Conservation (phyloP, 1,284 basidiomycete species). For the Tilletia walkeri region DNA sequence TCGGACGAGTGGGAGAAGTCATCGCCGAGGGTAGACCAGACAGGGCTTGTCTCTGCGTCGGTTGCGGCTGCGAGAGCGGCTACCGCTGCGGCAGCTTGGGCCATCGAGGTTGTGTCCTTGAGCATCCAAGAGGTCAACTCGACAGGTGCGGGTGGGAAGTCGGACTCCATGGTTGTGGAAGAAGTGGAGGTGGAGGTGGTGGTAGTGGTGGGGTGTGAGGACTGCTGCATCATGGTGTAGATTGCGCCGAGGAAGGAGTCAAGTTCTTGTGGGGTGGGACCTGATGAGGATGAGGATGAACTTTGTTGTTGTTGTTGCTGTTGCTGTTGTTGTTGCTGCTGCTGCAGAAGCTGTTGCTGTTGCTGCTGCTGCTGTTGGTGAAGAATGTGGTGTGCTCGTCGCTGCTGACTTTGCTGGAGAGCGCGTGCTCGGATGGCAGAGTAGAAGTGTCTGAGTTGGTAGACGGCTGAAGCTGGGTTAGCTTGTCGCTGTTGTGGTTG, state of each 20-base stretch:
- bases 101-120: not conserved
- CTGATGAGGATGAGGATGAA: conserved; percentile 12
- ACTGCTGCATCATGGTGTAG: conserved; percentile 15
- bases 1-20: conserved; percentile 12
- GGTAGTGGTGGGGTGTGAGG: not conserved
- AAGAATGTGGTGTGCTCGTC: not conserved
- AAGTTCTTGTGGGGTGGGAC: conserved; percentile 9
- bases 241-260: conserved; percentile 9
- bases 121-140: conserved; percentile 17
- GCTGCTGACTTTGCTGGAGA: not conserved
- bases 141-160: conserved; percentile 17
- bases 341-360: conserved; percentile 3
- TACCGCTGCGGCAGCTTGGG: not conserved
- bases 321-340: not conserved
- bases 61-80: not conserved
- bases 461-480: conserved; percentile 1
- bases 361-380: conserved; percentile 10
- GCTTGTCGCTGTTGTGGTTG: not conserved
- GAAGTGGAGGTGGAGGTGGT: not conserved
- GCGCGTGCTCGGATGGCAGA: conserved; percentile 15
- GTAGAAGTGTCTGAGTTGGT: conserved; percentile 16
- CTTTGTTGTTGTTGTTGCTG: not conserved
- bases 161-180: conserved; percentile 7
- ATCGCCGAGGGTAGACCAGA: conserved; percentile 7
- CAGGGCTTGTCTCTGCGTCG: conserved; percentile 14